Evolutionary conservation across 176 grass and related monocot species (phyloP).

Genomic region (Musa itinerans): DNA sequence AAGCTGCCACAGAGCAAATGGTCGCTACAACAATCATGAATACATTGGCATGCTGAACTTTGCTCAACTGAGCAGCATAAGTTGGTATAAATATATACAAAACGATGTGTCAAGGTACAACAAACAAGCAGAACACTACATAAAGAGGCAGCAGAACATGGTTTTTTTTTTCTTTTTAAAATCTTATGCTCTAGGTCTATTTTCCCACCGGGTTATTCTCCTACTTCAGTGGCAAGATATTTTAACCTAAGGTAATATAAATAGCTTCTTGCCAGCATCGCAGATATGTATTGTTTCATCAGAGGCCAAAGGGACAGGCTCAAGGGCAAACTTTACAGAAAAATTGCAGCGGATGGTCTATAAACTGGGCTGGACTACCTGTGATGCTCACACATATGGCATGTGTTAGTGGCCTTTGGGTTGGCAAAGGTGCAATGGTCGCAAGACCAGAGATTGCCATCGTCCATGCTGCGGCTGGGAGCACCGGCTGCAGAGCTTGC

Average conservation of each 20-base stretch:
- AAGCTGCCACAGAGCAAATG: no score
- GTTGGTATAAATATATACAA: no score
- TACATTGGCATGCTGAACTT: no score
- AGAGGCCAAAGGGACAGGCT: background rate
- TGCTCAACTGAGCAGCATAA: no score
- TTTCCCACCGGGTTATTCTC: background rate
- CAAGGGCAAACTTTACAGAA: background rate
- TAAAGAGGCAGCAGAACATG: background rate
- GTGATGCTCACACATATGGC: constrained; percentile 59
- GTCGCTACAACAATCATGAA: no score
- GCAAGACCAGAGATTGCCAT: constrained; percentile 63
- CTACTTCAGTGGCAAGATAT: background rate
- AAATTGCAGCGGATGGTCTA: background rate
- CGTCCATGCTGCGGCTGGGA: constrained; percentile 45
- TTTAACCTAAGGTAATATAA: background rate
- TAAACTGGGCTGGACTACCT: background rate
- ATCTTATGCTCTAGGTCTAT: background rate
- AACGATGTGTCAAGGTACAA: no score
- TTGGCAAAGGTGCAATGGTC: constrained; percentile 79
- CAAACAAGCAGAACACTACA: background rate
- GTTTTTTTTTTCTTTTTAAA: no score
- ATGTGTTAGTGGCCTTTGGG: constrained; percentile 41
- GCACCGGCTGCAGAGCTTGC: constrained; percentile 43
- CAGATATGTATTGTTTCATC: background rate
- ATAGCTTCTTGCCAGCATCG: background rate